Evolutionary conservation across 2,329 filamentous ascomycete species (phyloP).

Genomic region (Aureobasidium uvarum): DNA sequence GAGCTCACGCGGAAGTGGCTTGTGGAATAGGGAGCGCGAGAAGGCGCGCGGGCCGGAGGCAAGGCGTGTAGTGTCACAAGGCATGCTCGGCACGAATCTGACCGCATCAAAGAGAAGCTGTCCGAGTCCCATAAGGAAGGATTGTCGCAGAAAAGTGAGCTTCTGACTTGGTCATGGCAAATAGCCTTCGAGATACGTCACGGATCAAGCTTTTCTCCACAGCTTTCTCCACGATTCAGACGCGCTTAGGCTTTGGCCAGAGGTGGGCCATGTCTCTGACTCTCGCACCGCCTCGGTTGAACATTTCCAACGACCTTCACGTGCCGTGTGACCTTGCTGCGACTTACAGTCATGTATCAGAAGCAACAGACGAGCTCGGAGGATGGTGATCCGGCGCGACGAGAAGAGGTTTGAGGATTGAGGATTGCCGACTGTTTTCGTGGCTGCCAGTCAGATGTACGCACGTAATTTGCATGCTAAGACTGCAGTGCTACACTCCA

Average conservation of each 20-base stretch:
- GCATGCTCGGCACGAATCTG: conserved; percentile 13
- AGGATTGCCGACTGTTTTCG: neutral
- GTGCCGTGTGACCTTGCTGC: conserved; percentile 13
- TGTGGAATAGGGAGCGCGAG: neutral
- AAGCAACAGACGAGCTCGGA: neutral
- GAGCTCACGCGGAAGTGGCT: conserved; percentile 24
- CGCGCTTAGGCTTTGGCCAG: conserved; percentile 8
- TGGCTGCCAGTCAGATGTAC: neutral
- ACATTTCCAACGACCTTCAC: neutral
- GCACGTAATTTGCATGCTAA: neutral
- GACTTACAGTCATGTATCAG: neutral
- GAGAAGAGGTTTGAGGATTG: neutral
- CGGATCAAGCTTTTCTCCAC: conserved; percentile 22
- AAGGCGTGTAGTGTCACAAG: conserved; percentile 21
- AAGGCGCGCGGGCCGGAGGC: conserved; percentile 17
- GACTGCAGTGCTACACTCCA: conserved; percentile 14
- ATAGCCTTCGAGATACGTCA: conserved; percentile 19
- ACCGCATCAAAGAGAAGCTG: conserved; percentile 5
- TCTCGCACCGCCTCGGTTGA: conserved; percentile 19
- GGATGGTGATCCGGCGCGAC: conserved; percentile 4
- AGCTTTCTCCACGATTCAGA: conserved; percentile 24
- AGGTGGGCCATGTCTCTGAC: neutral
- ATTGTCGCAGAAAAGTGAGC: conserved; percentile 4
- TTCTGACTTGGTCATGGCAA: neutral
- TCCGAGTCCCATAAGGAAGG: conserved; percentile 1